These are phyloP conservation scores for Extremus antarcticus DNA, from an alignment of 495 filamentous ascomycete genomes.

Conservation along the genomic window DNA sequence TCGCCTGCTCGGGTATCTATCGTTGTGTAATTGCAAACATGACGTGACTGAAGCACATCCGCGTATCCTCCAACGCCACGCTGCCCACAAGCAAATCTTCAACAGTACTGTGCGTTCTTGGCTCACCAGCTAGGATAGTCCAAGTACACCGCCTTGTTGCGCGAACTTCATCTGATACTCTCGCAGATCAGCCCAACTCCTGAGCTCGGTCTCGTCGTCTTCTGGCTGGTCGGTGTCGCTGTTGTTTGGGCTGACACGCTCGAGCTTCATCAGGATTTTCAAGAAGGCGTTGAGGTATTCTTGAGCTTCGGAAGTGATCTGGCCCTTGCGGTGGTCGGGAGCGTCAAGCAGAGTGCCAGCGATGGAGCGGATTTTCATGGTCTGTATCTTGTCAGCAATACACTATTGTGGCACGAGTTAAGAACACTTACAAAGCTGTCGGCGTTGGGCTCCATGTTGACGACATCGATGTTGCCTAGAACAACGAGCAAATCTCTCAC, in stretches of 20 bases:
- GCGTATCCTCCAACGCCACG: neutral
- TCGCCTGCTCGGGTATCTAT: neutral
- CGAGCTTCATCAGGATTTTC: constrained; percentile 59
- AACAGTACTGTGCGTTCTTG: no score
- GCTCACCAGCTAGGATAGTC: constrained; percentile 14
- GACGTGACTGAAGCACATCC: neutral
- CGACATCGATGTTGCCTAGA: constrained; percentile 58
- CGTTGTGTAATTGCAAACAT: neutral
- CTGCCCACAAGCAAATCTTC: neutral
- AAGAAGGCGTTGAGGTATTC: constrained; percentile 57
- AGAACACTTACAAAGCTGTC: constrained; percentile 48
- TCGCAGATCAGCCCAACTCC: constrained; percentile 62
- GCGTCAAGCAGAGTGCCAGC: constrained; percentile 62
- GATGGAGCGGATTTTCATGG: constrained; percentile 53
- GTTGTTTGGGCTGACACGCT: constrained; percentile 38
- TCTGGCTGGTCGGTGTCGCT: constrained; percentile 30
- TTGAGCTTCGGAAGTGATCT: constrained; percentile 46
- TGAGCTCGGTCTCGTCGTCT: constrained; percentile 62
- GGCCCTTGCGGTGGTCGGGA: constrained; percentile 45
- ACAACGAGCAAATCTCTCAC: constrained; percentile 64
- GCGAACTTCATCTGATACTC: constrained; percentile 62
- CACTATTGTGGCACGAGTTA: neutral
- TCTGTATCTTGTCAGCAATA: constrained; percentile 39
- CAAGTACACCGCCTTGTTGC: constrained; percentile 42
- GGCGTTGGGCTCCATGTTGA: constrained; percentile 75